Evolutionary conservation across 2,329 filamentous ascomycete species (phyloP).

Genomic region (Arthrobotrys entomopaga): DNA sequence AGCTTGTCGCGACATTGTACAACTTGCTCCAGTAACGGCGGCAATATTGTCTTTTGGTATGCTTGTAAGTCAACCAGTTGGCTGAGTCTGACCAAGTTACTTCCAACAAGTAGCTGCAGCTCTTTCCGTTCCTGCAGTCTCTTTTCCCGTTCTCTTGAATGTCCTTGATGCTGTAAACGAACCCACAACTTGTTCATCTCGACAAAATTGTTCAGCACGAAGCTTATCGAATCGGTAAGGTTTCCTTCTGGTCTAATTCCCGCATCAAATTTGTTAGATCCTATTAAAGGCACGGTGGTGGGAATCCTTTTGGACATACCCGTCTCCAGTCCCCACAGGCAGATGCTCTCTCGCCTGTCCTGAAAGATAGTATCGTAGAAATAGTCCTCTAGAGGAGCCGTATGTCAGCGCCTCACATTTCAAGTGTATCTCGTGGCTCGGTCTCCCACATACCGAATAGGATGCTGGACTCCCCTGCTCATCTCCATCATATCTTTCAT

Average conservation of each 20-base stretch:
- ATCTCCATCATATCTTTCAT: constrained; percentile 99
- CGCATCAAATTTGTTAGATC: neutral
- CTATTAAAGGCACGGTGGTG: neutral
- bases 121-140: constrained; percentile 94
- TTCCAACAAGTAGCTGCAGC: constrained; percentile 92
- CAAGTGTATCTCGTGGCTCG: neutral
- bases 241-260: constrained; percentile 82
- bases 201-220: constrained; percentile 97
- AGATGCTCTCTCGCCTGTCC: constrained; percentile 92
- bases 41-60: constrained; percentile 90
- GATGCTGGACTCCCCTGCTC: constrained; percentile 97
- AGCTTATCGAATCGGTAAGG: constrained; percentile 96
- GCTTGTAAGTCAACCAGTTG: constrained; percentile 94
- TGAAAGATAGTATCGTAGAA: constrained; percentile 93
- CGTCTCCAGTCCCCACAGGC: constrained; percentile 82
- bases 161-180: constrained; percentile 93
- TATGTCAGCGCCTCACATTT: constrained; percentile 1
- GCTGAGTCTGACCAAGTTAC: constrained; percentile 92
- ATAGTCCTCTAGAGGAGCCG: constrained; percentile 71
- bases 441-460: constrained; percentile 71
- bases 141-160: constrained; percentile 92
- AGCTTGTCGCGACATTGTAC: constrained; percentile 97
- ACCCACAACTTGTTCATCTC: constrained; percentile 99
- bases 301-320: constrained; percentile 47
- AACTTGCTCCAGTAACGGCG: constrained; percentile 91